phyloP scores from a whole-genome alignment of 805 yeast species.

The Metschnikowia colocasiae region DNA sequence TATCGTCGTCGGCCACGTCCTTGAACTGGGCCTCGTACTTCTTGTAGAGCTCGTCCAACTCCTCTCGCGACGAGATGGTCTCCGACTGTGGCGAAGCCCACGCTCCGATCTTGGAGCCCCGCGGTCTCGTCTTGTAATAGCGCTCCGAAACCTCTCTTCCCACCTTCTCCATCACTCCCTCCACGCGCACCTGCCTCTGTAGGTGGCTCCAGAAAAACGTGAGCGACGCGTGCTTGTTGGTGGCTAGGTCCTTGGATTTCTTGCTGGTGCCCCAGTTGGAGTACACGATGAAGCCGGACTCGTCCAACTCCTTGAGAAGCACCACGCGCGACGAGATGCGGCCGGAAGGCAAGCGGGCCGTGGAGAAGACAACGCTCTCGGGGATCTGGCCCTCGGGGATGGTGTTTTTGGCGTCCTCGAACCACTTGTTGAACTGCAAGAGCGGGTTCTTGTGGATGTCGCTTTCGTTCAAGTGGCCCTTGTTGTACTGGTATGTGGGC shows the following conservation, averaged over 20 bases:
- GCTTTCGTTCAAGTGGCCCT: conserved; percentile 51
- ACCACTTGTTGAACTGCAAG: conserved; percentile 81
- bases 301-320: conserved; percentile 84
- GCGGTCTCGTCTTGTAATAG: conserved; percentile 83
- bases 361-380: conserved; percentile 82
- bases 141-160: conserved; percentile 67
- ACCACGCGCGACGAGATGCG: conserved; percentile 82
- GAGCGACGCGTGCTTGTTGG: conserved; percentile 78
- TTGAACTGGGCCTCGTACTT: conserved; percentile 55
- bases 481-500: conserved; percentile 81
- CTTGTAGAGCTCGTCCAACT: conserved; percentile 52
- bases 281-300: conserved; percentile 77
- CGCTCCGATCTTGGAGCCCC: conserved; percentile 92
- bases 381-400: conserved; percentile 59
- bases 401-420: conserved; percentile 61
- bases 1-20: conserved; percentile 50
- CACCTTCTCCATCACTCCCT: conserved; percentile 76
- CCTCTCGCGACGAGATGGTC: conserved; percentile 53
- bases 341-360: conserved; percentile 88
- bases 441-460: conserved; percentile 63
- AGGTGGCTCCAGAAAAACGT: conserved; percentile 88
- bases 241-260: conserved; percentile 64
- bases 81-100: conserved; percentile 92
- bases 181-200: conserved; percentile 92
- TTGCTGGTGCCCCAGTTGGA: conserved; percentile 90